Conservation (phyloP, 768 basidiomycete genomes). For the Arthromyces matolae region DNA sequence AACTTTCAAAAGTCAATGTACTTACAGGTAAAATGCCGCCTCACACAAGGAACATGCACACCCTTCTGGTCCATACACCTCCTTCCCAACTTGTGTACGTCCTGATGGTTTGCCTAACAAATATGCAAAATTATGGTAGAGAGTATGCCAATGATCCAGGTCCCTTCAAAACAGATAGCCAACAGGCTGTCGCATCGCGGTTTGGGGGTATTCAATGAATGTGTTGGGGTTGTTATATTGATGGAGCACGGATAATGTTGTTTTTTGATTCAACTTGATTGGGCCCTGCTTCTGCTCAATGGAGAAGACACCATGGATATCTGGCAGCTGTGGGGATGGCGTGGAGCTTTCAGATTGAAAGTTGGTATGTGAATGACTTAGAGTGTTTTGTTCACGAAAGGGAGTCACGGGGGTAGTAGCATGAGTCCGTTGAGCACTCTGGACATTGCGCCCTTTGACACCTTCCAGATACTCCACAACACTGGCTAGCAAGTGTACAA, state of each 20-base stretch:
- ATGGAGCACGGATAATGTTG: slow-evolving; percentile 9
- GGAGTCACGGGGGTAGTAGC: too few species aligned
- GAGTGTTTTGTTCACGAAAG: too few species aligned
- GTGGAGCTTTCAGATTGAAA: too few species aligned
- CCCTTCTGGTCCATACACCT: slow-evolving; percentile 9
- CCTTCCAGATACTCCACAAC: too few species aligned
- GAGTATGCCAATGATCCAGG: slow-evolving; percentile 11
- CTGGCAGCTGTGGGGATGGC: too few species aligned
- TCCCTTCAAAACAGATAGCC: slow-evolving; percentile 14
- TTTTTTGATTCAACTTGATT: slow-evolving; percentile 12
- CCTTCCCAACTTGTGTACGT: slow-evolving; percentile 1
- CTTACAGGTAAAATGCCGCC: slow-evolving; percentile 17
- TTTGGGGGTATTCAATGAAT: slow-evolving; percentile 16
- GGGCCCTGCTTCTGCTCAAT: too few species aligned
- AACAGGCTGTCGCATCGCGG: slow-evolving; percentile 5
- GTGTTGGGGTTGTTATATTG: slow-evolving; percentile 5
- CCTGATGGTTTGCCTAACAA: slow-evolving; percentile 12
- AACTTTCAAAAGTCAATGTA: background rate
- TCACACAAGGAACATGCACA: slow-evolving; percentile 10
- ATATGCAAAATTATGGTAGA: slow-evolving; percentile 13
- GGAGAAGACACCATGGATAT: too few species aligned
- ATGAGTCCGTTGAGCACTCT: too few species aligned
- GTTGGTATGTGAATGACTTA: too few species aligned
- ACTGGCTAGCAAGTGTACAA: too few species aligned
- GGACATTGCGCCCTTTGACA: too few species aligned